Evolutionary conservation across 2,329 filamentous ascomycete genomes (phyloP).

Genomic region (Aureobasidium vineae): DNA sequence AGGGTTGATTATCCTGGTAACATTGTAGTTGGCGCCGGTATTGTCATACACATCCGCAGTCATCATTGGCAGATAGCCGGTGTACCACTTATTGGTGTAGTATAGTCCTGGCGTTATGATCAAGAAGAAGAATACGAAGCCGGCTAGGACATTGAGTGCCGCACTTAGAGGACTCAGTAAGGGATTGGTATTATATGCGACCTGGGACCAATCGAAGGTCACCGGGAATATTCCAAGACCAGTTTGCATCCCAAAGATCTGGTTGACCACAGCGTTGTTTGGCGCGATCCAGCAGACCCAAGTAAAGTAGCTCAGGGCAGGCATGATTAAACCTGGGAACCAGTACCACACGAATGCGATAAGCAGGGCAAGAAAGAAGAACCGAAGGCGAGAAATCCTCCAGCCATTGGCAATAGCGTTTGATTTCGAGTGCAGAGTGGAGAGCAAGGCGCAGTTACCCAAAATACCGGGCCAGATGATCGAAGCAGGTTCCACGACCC

Average conservation of each 20-base stretch:
- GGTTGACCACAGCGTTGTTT: conserved; percentile 79
- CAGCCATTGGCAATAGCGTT: conserved; percentile 68
- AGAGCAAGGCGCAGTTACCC: conserved; percentile 87
- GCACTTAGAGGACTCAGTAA: conserved; percentile 42
- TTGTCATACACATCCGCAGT: conserved; percentile 86
- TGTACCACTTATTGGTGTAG: conserved; percentile 54
- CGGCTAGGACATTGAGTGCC: conserved; percentile 45
- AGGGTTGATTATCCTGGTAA: conserved; percentile 70
- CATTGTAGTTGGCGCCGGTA: conserved; percentile 74
- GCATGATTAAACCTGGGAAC: conserved; percentile 76
- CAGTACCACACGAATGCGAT: conserved; percentile 80
- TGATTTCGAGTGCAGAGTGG: conserved; percentile 72
- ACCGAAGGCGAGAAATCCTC: conserved; percentile 74
- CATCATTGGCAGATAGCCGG: conserved; percentile 82
- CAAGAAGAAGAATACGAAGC: conserved; percentile 47
- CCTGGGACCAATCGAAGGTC: conserved; percentile 89
- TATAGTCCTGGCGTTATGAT: conserved; percentile 46
- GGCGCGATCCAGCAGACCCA: conserved; percentile 87
- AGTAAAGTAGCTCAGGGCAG: conserved; percentile 84
- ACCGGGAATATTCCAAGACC: conserved; percentile 71
- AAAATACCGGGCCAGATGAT: conserved; percentile 92
- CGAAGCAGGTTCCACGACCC: conserved; percentile 77
- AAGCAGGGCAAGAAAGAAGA: conserved; percentile 73
- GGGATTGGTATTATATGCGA: conserved; percentile 80
- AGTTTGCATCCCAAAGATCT: conserved; percentile 81